Base-by-base conservation (phyloP, 2,329 filamentous ascomycete genomes). In the Claviceps spartinae region DNA sequence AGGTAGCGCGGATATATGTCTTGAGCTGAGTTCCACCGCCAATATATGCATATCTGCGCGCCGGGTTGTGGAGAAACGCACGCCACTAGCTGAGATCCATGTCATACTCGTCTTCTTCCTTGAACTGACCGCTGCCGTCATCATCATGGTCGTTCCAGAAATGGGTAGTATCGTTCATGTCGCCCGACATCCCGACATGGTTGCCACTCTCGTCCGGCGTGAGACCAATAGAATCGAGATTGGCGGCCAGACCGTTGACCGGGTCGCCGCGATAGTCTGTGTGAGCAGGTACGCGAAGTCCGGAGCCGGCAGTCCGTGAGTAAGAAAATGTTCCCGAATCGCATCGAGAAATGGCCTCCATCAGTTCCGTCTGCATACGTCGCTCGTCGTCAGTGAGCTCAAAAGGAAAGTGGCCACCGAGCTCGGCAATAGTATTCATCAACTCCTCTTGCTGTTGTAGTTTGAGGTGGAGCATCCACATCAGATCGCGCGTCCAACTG, bases 381-480 rank as follows among this genome's bases (percentile, higher is more conserved):
- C 84, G 85, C 73, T 97, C 91, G 52, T 97, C 93, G 57, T 98
- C 93, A 2, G 83, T 88, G 58, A 86, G 75, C 61, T 89, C 83
- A 61, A 93, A 90, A 1, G 88, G 87, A 67, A 87, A 86, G 14
- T 76, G 77, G 8, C 84, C 84, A 44, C 88, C 88, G 14, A 90
- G 75, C 54, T 83, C 81, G 36, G 76, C 73, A 53, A 95, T 83
- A 49, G 79, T 74, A 61, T 90, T 85, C 61, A 86, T 81, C 48
- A 97, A 78, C 63, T 95, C 86, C 56, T 94, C 85, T 65, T 95
- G 88, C 67, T 95, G 88, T 64, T 93, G 84, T 58, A 95, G 77
- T 70, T 95, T 95, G 63, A 87, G 77, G 63, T 95, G 83, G 54
- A 95, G 73, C 72, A 94, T 85, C 93, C 93, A 97, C 88, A 97